Evolutionary conservation across 345 rosid genomes (phyloP), one percentile per base, ranked within the genome.

Genomic region (Eucalyptus leucophloia): DNA sequence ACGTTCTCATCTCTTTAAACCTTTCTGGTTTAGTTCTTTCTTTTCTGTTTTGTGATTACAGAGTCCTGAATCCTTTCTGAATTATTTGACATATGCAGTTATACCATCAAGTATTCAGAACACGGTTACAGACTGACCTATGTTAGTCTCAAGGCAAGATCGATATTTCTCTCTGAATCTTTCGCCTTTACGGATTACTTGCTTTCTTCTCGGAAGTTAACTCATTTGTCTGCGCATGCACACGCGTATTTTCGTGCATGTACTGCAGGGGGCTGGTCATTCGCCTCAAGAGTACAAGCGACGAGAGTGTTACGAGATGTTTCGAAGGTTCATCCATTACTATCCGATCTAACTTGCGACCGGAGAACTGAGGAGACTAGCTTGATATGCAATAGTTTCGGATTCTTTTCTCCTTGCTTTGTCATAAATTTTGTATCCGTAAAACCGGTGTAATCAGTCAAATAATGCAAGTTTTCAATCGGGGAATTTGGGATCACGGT

Each of bases 71-170:
- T 49, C 87, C 54, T 45, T 86, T 50, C 87, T 49, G 50, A 53
- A 19, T 40, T 42, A n/a, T 32, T 32, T 24, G 50, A 28, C 21
- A 17, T 56, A n/a, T 72, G 90, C 89, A 93, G 94, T 8, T 93
- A 90, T 72, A 93, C 92, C 4, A 80, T 56, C 40, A 89, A 89
- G 88, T 90, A 91, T 87, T 67, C 90, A 9, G 82, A 90, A 19
- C 1, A 53, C 50, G 88, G 91, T 40, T 88, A 53, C 86, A 49
- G 88, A 42, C 65, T 93, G 42, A 93, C 91, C n/a, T 93, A 86
- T 49, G 92, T 92, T 8, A 93, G 93, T 49, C 49, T 93, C 23
- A 87, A 87, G 93, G 93, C 88, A 91, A 89, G 91, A 42, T 37
- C 8, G 82, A 72, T 11, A 37, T 34, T 19, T 37, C 40, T 34